phyloP scores from a whole-genome alignment of 805 yeast species.

The Wickerhamiella kurtzmanii region DNA sequence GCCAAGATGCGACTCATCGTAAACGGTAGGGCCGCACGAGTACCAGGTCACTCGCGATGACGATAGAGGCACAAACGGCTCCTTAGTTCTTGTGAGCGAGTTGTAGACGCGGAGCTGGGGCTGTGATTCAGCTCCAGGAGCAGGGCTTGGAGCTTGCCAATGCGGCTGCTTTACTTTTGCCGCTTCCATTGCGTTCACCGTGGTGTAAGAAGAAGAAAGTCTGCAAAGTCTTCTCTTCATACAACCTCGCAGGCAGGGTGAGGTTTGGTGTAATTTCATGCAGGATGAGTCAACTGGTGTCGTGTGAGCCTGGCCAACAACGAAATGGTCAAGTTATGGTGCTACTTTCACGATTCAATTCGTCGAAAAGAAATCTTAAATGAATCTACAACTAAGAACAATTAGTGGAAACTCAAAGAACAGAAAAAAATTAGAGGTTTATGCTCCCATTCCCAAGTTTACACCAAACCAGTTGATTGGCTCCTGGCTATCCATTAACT shows the following conservation, averaged over 20 bases:
- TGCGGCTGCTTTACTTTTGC: constrained; percentile 33
- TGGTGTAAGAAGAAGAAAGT: constrained; percentile 1
- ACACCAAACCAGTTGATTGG: too few relatives aligned
- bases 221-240: constrained; percentile 6
- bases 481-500: too few relatives aligned
- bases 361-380: too few relatives aligned
- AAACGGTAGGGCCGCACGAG: constrained; percentile 97
- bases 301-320: too few relatives aligned
- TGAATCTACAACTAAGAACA: too few relatives aligned
- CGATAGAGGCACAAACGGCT: constrained; percentile 56
- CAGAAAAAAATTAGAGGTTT: too few relatives aligned
- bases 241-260: constrained; percentile 2
- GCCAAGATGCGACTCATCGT: constrained; percentile 94
- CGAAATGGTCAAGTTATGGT: too few relatives aligned
- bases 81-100: constrained; percentile 70
- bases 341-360: too few relatives aligned
- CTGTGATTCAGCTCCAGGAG: constrained; percentile 16
- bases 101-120: constrained; percentile 58
- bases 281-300: neutral
- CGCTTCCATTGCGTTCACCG: constrained; percentile 11
- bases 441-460: too few relatives aligned
- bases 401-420: too few relatives aligned
- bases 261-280: neutral
- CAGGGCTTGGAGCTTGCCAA: constrained; percentile 34
- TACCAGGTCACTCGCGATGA: constrained; percentile 73